A percentile compares a stretch with the other conserved stretches of the same genome.
These are phyloP conservation scores for Capsicum chinense DNA, from an alignment of 257 asterid species.

Conservation along the genomic window DNA sequence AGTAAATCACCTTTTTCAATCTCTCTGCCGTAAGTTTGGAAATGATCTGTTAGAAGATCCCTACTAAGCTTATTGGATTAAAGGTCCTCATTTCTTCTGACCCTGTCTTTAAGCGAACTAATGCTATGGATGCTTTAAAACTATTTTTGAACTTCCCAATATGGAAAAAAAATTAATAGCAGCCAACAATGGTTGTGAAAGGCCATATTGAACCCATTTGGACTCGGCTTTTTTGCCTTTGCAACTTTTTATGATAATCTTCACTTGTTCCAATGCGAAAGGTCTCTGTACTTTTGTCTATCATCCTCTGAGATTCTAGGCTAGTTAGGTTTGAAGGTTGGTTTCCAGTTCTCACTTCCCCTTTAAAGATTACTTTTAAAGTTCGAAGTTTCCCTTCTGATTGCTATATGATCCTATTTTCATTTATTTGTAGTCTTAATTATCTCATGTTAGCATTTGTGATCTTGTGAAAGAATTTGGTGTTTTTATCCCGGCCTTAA, in stretches of 20 bases:
- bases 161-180: not conserved
- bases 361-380: no score
- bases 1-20: not conserved
- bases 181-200: not conserved
- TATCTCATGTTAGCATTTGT: no score
- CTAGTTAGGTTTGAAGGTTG: no score
- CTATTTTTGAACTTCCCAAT: not conserved
- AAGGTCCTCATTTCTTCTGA: not conserved
- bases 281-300: no score
- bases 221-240: not conserved
- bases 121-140: constrained; percentile 5
- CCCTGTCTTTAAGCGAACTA: not conserved
- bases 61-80: not conserved
- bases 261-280: no score
- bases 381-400: no score
- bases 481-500: not conserved
- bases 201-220: not conserved
- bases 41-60: not conserved
- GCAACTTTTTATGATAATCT: no score
- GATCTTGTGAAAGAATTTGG: not conserved
- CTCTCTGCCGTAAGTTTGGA: not conserved
- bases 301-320: no score
- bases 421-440: no score
- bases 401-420: no score
- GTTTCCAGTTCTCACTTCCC: no score